Conservation (phyloP, 768 basidiomycete species). For the Naematelia encephala region DNA sequence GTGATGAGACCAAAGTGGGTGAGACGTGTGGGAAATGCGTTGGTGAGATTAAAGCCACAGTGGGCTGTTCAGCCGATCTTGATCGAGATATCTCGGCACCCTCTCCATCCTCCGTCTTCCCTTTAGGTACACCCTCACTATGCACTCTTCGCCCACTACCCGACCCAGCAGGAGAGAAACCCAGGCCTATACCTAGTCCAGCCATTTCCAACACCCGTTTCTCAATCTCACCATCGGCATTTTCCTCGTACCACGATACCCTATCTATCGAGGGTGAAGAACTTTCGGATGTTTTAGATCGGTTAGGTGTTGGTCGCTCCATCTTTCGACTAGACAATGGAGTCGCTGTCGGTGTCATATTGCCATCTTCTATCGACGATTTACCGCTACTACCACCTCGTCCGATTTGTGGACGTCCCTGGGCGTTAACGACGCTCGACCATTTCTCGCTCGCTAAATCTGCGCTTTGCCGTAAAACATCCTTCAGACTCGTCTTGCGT, state of each 20-base stretch:
- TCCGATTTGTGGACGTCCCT: neutral
- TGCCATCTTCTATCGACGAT: neutral
- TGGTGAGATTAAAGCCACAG: neutral
- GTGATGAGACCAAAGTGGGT: too few relatives aligned
- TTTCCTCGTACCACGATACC: conserved; percentile 15
- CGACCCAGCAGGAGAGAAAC: conserved; percentile 1
- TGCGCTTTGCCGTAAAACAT: conserved; percentile 30
- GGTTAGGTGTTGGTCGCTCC: neutral
- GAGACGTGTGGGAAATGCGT: neutral
- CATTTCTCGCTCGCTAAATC: conserved; percentile 27
- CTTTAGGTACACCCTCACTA: conserved; percentile 16
- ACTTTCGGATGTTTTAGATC: neutral
- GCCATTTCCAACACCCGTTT: conserved; percentile 80
- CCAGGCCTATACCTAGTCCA: conserved; percentile 60
- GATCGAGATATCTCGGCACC: conserved; percentile 9
- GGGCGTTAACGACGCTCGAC: conserved; percentile 21
- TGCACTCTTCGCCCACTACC: conserved; percentile 15
- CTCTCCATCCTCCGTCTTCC: conserved; percentile 4
- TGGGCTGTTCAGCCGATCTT: conserved; percentile 18
- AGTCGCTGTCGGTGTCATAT: neutral
- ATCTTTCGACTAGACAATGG: neutral
- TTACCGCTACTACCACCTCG: neutral
- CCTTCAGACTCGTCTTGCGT: conserved; percentile 39
- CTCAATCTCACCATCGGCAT: conserved; percentile 54
- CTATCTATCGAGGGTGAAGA: neutral